These are phyloP conservation scores for Epichloe aotearoae DNA, from an alignment of 2,329 filamentous ascomycete species.

Conservation along the genomic window DNA sequence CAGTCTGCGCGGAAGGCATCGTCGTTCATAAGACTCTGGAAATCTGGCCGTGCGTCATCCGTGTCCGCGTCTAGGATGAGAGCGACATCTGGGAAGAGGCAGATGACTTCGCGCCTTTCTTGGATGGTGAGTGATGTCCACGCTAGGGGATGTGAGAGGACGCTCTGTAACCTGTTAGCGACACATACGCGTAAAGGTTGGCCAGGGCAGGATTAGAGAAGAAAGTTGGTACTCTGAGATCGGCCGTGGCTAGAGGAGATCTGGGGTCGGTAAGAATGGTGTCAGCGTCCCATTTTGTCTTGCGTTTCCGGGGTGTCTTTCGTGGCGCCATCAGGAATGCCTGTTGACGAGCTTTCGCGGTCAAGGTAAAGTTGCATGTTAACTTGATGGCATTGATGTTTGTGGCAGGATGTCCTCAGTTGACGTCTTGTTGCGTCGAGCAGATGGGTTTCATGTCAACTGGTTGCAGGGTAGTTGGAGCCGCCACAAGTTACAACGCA, in stretches of 20 bases:
- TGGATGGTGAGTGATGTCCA: constrained; percentile 23
- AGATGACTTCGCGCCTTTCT: constrained; percentile 23
- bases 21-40: constrained; percentile 30
- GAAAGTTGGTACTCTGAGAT: constrained; percentile 19
- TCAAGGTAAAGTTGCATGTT: too few species aligned
- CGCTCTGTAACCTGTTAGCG: constrained; percentile 13
- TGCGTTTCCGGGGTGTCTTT: constrained; percentile 7
- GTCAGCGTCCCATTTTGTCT: constrained; percentile 23
- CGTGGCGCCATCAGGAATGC: background rate
- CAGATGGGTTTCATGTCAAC: too few species aligned
- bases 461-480: background rate
- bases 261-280: constrained; percentile 23
- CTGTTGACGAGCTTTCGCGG: too few species aligned
- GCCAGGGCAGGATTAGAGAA: background rate
- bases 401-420: background rate
- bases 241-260: constrained; percentile 25
- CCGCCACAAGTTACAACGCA: constrained; percentile 30
- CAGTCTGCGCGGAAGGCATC: constrained; percentile 35
- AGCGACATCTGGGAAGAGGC: constrained; percentile 23
- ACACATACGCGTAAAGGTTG: background rate
- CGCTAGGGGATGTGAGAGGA: constrained; percentile 24
- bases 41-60: constrained; percentile 25
- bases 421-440: too few species aligned
- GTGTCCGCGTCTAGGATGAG: constrained; percentile 25
- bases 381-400: background rate